Evolutionary conservation across 2,329 filamentous ascomycete species (phyloP), one percentile per base, ranked within the genome.

Genomic region (Blastomyces silverae): DNA sequence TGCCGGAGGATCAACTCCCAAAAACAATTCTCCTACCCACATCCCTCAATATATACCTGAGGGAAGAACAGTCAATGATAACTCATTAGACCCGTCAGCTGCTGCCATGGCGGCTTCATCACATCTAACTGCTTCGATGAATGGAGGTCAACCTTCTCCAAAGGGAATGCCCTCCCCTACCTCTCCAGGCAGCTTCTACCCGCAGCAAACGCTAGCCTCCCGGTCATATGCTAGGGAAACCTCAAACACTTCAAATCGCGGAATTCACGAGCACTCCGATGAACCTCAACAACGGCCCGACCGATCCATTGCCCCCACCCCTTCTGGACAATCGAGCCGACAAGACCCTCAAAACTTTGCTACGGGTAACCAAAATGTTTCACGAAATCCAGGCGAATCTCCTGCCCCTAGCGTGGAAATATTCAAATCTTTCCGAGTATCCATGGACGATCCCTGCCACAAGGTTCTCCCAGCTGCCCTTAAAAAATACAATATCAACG

Each of bases 401-500:
- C 69, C 74, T 58, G 76, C 77, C 8, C 77, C 77, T 20, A 80
- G 77, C 52, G 92, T 97, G 66, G 94, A 99, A 77, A 97, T 99
- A 66, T 97, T 97, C 86, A 99, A 99, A 77, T 96, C 91, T 0
- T 99, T 99, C 84, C 88, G 93, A 50, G 94, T 99, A 67, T 94
- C 90, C 74, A 95, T 97, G 85, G 94, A 99, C 70, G 94, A 99
- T 73, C 94, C 94, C 2, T 99, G 94, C 79, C 90, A 96, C 80
- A 97, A 97, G 76, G 94, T 99, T 37, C 83, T 99, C 1, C 94
- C 94, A 1, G 94, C 95, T 20, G 94, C 94, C 2, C 84, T 99
- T 22, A 95, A 95, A 75, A 96, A 97, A 76, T 99, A 99, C 79
- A 94, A 97, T 74, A 99, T 99, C 80, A 93, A 95, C 70, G 93